Evolutionary conservation across 2,329 filamentous ascomycete genomes (phyloP), one percentile per base, ranked within the genome.

Genomic region (Aspergillus nomiae): DNA sequence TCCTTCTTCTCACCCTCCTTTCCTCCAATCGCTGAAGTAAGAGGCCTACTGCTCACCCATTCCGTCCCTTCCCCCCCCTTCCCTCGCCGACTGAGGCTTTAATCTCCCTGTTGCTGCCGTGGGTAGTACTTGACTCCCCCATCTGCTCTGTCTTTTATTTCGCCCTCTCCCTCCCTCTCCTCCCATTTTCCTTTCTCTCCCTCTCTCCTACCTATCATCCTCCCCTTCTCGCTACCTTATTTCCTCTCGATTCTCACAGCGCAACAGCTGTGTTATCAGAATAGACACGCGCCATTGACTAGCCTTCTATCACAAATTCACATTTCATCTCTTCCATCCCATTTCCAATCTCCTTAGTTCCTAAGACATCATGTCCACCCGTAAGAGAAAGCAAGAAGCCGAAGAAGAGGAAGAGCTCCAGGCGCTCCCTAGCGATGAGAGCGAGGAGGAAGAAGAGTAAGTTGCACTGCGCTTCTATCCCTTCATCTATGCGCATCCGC

Each of bases 381-480:
- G 81, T 71, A 82, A 81, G 70, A 82, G 83, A 78, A 81, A 81
- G 75, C 79, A 80, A 65, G 81, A 84, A 34, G 74, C 80, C 24
- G 80, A 82, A 57, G 82, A 82, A 43, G 81, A 77, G 61, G 78
- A 81, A 60, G 78, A 82, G 67, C 76, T 85, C 5, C 77, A 81
- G 62, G 78, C 79, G 38, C 77, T 83, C 45, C 81, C 82, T 59
- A 83, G 82, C 12, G 80, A 82, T 51, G 82, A 83, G 53, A 81
- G 82, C 36, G 81, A 82, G 63, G 82, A 82, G 62, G 81, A 83
- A 76, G 81, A 83, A 70, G 81, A 83, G 80, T 82, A 74, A 77
- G 77, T 73, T 32, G 58, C 30, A 50, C 30, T 50, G 26, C 46
- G 46, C n/a, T 50, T 50, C 2, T 26, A 8, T 30, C 24, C 24